Percentiles rank a stretch among this genome's conserved stretches.
Conservation (phyloP, 169 alveolate species). For the Plasmodium knowlesi region DNA sequence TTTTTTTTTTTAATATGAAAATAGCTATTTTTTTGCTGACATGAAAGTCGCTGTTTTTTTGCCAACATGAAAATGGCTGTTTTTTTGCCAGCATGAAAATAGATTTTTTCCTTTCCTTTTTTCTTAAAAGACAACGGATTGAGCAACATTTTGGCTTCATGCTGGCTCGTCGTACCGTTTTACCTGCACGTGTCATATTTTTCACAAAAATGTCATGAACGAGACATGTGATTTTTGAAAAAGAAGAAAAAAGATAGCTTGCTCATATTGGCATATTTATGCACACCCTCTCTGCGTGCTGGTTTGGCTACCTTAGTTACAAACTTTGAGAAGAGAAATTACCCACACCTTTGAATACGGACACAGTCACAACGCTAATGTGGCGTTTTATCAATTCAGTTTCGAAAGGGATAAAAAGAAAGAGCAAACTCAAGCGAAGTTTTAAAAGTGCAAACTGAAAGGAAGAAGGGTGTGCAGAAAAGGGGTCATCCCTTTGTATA, state of each 20-base stretch:
- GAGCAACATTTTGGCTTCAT: constrained; percentile 1
- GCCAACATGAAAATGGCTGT: not conserved
- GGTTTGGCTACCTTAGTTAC: not conserved
- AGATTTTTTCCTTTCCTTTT: not conserved
- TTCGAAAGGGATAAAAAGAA: not conserved
- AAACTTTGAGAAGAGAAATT: not conserved
- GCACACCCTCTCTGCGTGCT: not conserved
- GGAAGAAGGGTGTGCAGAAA: not conserved
- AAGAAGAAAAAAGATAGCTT: not conserved
- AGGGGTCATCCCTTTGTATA: not conserved
- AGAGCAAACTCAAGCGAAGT: not conserved
- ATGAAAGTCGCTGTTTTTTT: not conserved
- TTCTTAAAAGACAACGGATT: not conserved
- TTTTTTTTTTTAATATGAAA: constrained; percentile 4
- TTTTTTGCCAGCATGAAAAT: not conserved
- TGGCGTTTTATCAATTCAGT: not conserved
- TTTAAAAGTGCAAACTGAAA: not conserved
- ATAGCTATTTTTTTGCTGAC: not conserved
- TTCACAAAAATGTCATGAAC: not conserved
- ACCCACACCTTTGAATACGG: not conserved
- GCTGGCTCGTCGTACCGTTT: not conserved
- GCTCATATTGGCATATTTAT: not conserved
- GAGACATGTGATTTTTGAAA: not conserved
- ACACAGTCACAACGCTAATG: not conserved
- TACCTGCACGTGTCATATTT: not conserved